Evolutionary conservation across 495 filamentous ascomycete genomes (phyloP).

Genomic region (Aspergillus incahuasiensis): DNA sequence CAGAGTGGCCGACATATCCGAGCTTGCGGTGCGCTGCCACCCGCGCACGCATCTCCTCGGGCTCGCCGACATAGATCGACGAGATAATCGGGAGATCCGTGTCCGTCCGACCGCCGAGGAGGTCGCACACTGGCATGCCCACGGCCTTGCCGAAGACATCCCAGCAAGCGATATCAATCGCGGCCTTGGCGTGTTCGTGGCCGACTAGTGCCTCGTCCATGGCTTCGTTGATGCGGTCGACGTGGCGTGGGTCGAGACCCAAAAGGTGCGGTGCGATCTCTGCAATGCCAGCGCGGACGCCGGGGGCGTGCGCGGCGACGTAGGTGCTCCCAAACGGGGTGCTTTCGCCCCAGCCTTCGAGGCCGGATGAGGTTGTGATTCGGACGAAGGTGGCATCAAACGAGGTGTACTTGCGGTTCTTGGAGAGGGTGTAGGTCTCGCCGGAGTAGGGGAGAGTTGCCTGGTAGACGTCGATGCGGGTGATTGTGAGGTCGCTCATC

Average conservation of each 20-base stretch:
- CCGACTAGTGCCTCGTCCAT: conserved; percentile 5
- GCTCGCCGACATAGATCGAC: background rate
- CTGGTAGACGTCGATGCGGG: conserved; percentile 9
- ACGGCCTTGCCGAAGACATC: conserved; percentile 9
- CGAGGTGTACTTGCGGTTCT: conserved; percentile 1
- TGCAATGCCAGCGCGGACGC: conserved; percentile 6
- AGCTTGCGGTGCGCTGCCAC: too few relatives aligned
- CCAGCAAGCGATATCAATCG: conserved; percentile 12
- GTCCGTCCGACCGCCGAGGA: conserved; percentile 9
- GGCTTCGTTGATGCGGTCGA: conserved; percentile 13
- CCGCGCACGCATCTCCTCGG: too few relatives aligned
- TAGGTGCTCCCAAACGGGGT: conserved; percentile 10
- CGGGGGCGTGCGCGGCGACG: conserved; percentile 4
- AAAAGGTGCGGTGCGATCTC: conserved; percentile 5
- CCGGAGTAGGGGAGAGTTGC: conserved; percentile 9
- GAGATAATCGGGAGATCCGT: conserved; percentile 3
- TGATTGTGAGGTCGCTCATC: conserved; percentile 7
- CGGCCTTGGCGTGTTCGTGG: conserved; percentile 6
- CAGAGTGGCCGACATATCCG: too few relatives aligned
- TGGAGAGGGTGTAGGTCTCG: conserved; percentile 7
- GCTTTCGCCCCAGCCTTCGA: conserved; percentile 13
- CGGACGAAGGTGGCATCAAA: conserved; percentile 12
- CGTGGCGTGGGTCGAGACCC: conserved; percentile 10
- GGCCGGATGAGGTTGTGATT: conserved; percentile 4
- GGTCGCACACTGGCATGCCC: conserved; percentile 10